Conservation (phyloP, 257 asterid genomes). For the Dorcoceras hygrometricum region DNA sequence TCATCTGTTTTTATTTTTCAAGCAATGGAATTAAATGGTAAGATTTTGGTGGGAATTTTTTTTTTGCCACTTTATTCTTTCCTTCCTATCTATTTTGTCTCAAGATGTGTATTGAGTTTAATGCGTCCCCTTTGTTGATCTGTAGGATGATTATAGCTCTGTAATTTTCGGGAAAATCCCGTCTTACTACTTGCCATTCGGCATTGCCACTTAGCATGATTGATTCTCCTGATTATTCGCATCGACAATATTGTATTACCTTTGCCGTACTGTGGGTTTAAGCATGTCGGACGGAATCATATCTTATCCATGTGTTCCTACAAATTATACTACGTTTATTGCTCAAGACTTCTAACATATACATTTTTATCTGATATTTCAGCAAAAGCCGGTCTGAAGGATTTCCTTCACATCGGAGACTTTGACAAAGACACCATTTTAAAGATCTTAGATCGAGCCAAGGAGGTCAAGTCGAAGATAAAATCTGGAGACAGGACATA, state of each 20-base stretch:
- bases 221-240: not conserved
- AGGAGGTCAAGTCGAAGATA: constrained; percentile 78
- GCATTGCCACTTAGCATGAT: not conserved
- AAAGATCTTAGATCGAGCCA: constrained; percentile 72
- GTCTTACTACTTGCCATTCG: constrained; percentile 5
- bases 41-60: not conserved
- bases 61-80: not conserved
- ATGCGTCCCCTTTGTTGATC: not conserved
- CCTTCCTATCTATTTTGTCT: not conserved
- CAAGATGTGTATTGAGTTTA: constrained; percentile 4
- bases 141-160: not conserved
- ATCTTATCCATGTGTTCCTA: not conserved
- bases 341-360: constrained; percentile 1
- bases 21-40: not conserved
- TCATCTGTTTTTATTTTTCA: not conserved
- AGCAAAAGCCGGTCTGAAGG: constrained; percentile 68
- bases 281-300: not conserved
- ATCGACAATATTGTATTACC: not conserved
- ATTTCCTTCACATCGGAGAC: constrained; percentile 79
- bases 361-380: constrained; percentile 29
- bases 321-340: not conserved
- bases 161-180: not conserved
- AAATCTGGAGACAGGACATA: constrained; percentile 88
- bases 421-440: constrained; percentile 76
- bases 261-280: not conserved